Evolutionary conservation across 805 yeast genomes (phyloP).

Genomic region (Sugiyamaella chiloensis): DNA sequence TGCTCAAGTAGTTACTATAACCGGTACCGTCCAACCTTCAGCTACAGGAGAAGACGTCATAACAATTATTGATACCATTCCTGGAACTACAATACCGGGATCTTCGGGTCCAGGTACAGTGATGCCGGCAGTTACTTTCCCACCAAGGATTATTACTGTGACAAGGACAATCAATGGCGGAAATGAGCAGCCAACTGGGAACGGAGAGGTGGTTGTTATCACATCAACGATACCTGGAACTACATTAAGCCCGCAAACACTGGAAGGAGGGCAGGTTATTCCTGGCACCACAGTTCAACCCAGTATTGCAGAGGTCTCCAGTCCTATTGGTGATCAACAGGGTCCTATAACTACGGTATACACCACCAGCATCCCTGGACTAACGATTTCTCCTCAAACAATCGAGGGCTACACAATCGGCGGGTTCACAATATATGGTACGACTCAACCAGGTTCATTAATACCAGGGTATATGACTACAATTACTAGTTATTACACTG

Average conservation of each 20-base stretch:
- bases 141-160: no score
- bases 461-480: slow-evolving; percentile 17
- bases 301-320: slow-evolving; percentile 8
- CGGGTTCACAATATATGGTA: slow-evolving; percentile 17
- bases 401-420: slow-evolving; percentile 7
- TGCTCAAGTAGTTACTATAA: not conserved
- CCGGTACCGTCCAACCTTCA: not conserved
- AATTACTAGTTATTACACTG: slow-evolving; percentile 4
- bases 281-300: slow-evolving; percentile 13
- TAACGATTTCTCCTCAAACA: slow-evolving; percentile 12
- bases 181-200: no score
- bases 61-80: no score
- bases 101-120: no score
- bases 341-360: not conserved
- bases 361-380: slow-evolving; percentile 10
- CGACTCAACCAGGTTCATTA: slow-evolving; percentile 18
- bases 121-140: no score
- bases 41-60: no score
- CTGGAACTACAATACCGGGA: no score
- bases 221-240: slow-evolving; percentile 14
- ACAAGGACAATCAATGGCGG: no score
- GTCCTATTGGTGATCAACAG: not conserved
- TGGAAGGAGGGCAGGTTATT: slow-evolving; percentile 8
- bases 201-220: slow-evolving; percentile 3
- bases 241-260: slow-evolving; percentile 7